Evolutionary conservation across 331 rosid genomes (phyloP), one percentile per base, ranked within the genome.

Genomic region (Arachis monticola): DNA sequence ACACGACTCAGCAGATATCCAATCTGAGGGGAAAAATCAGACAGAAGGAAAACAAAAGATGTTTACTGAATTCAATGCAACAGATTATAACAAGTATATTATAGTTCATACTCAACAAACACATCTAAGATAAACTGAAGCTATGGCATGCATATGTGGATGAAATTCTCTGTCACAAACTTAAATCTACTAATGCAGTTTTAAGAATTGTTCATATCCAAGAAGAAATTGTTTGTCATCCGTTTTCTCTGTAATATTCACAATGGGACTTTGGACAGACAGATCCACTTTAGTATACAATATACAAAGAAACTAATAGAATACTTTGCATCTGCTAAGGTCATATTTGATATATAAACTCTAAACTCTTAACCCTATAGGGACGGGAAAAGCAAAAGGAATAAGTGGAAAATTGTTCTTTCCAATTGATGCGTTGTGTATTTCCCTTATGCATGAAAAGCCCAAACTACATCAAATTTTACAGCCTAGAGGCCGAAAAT

Each of bases 1-100:
- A 67, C 59, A 65, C 78, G 82, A 35, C 75, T 72, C 55, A 88
- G 74, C 82, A 89, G 78, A 35, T 83, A 82, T 67, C 89, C 89
- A 58, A 82, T 81, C 96, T 90, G 85, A 75, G 68, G 73, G 44
- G 44, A 2, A n/a, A 46, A 69, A 83, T 48, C 47, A 74, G 14
- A 48, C 41, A 69, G 13, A 61, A 38, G 41, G 13, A 64, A 42
- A 68, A 68, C 11, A 61, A 69, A 80, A 30, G 57, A 56, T 27
- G 6, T 55, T 53, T 57, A 74, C 17, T 2, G 35, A 13, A 78
- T 42, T 9, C 9, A 46, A 47, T 41, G 12, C 45, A 38, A 55
- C 45, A 63, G 2, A 35, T 46, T 56, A 51, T 30, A 30, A 47
- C 75, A 63, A 52, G 56, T 58, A 67, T 69, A 12, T 57, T 14